Percentiles rank a stretch among this genome's conserved stretches.
These are phyloP conservation scores for Aureobasidium leucospermi DNA, from an alignment of 2,329 filamentous ascomycete species.

Conservation along the genomic window DNA sequence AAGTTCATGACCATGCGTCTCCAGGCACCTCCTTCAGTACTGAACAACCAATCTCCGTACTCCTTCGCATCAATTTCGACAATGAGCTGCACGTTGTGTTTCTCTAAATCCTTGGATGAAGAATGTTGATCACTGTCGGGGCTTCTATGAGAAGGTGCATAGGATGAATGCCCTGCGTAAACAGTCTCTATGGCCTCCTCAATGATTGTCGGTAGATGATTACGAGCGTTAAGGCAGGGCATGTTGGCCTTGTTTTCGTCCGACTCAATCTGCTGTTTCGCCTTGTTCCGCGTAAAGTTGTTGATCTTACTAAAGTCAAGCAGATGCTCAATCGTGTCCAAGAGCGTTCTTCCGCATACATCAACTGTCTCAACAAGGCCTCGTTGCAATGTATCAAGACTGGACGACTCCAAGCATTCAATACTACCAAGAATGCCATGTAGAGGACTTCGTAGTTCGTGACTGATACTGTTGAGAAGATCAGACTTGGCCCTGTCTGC, in stretches of 20 bases:
- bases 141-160: slow-evolving; percentile 22
- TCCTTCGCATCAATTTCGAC: slow-evolving; percentile 34
- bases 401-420: slow-evolving; percentile 42
- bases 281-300: slow-evolving; percentile 18
- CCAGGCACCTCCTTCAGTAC: slow-evolving; percentile 39
- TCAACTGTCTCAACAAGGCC: slow-evolving; percentile 43
- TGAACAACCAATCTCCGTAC: slow-evolving; percentile 35
- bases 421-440: slow-evolving; percentile 43
- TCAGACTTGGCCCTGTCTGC: slow-evolving; percentile 44
- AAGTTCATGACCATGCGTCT: background rate
- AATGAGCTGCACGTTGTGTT: slow-evolving; percentile 30
- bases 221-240: slow-evolving; percentile 20
- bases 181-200: slow-evolving; percentile 50
- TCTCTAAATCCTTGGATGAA: slow-evolving; percentile 11
- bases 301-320: slow-evolving; percentile 42
- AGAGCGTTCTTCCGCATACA: slow-evolving; percentile 42
- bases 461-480: slow-evolving; percentile 45
- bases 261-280: slow-evolving; percentile 7
- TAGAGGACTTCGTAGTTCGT: slow-evolving; percentile 43
- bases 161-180: slow-evolving; percentile 21
- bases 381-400: slow-evolving; percentile 31
- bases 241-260: slow-evolving; percentile 14
- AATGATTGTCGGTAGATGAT: slow-evolving; percentile 40
- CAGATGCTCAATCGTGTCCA: slow-evolving; percentile 42
- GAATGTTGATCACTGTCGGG: slow-evolving; percentile 30